These are phyloP conservation scores for Phytophthora lateralis DNA, from an alignment of 352 stramenopile species.

Conservation along the genomic window DNA sequence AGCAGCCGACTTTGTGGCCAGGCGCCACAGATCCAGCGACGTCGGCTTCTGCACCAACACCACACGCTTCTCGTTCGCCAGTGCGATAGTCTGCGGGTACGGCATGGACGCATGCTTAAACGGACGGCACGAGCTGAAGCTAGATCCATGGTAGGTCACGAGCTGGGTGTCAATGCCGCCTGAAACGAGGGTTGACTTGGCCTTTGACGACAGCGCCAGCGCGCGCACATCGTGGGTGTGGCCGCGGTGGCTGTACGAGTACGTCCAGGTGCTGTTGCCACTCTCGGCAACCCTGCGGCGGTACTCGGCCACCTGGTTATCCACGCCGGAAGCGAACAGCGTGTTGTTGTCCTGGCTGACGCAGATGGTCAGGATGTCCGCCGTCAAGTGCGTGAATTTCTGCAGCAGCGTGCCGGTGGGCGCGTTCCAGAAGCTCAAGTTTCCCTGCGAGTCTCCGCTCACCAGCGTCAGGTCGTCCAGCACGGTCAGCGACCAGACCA, in stretches of 20 bases:
- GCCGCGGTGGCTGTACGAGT: conserved; percentile 87
- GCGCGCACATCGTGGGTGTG: conserved; percentile 92
- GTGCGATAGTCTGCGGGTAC: conserved; percentile 68
- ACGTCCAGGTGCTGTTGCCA: conserved; percentile 66
- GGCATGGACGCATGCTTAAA: conserved; percentile 91
- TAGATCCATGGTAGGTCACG: conserved; percentile 87
- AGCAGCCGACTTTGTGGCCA: conserved; percentile 40
- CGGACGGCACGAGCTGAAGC: conserved; percentile 86
- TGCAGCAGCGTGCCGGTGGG: conserved; percentile 90
- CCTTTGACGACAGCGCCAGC: conserved; percentile 69
- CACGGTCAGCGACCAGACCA: conserved; percentile 91
- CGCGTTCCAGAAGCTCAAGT: conserved; percentile 94
- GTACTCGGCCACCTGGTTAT: conserved; percentile 93
- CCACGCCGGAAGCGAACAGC: conserved; percentile 93
- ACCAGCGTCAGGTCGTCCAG: conserved; percentile 93
- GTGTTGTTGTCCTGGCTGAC: conserved; percentile 85
- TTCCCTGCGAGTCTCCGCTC: conserved; percentile 92
- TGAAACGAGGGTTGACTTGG: conserved; percentile 81
- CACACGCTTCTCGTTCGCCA: conserved; percentile 70
- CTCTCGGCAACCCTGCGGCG: conserved; percentile 48
- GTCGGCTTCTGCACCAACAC: conserved; percentile 78
- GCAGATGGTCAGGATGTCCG: conserved; percentile 91
- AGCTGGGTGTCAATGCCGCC: conserved; percentile 95
- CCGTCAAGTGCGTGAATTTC: conserved; percentile 92
- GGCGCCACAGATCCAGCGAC: conserved; percentile 74